Evolutionary conservation across 192 early-diverging fungal genomes (phyloP), one percentile per base, ranked within the genome.

Genomic region (Coemansia pectinata): DNA sequence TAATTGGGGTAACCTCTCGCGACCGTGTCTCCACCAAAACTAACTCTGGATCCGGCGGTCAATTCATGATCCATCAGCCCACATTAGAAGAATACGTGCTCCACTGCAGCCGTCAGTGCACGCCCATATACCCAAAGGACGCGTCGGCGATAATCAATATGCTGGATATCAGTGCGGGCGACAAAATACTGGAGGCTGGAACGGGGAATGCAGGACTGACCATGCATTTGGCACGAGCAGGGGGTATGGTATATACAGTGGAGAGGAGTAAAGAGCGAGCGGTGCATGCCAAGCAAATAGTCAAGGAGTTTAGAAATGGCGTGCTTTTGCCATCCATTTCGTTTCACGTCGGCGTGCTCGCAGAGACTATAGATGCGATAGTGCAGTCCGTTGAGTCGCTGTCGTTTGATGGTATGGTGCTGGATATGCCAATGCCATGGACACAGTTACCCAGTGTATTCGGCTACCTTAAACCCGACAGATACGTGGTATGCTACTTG

Each of bases 71-170:
- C 3, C 81, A 83, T 23, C 66, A 66, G 9, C 81, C 81, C 15
- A 83, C 81, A 0, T 47, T 83, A 7, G 65, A 57, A 25, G 76
- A 77, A 17, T 83, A 78, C 31, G 52, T 74, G 10, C 65, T 69
- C 19, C 40, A 66, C 27, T 68, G 69, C 59, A 61, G 17, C 1
- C 71, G 81, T 7, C 62, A 55, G 31, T 69, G 76, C 42, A 83
- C 81, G 5, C 89, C 89, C 9, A 90, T 91, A 41, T 91, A 91
- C 60, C 88, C 90, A 0, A 90, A 90, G 40, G 90, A 91, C 57
- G 87, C 90, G 0, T 63, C 75, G 21, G 62, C 68, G 0, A 75
- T 81, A 17, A 65, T 87, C 2, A 74, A 76, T 23, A 72, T 91
- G 62, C 72, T 91, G 21, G 90, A 91, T 61, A 45, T 88, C 3